These are phyloP conservation scores for Calocybe cyanea DNA, from an alignment of 768 basidiomycete genomes.

Conservation along the genomic window DNA sequence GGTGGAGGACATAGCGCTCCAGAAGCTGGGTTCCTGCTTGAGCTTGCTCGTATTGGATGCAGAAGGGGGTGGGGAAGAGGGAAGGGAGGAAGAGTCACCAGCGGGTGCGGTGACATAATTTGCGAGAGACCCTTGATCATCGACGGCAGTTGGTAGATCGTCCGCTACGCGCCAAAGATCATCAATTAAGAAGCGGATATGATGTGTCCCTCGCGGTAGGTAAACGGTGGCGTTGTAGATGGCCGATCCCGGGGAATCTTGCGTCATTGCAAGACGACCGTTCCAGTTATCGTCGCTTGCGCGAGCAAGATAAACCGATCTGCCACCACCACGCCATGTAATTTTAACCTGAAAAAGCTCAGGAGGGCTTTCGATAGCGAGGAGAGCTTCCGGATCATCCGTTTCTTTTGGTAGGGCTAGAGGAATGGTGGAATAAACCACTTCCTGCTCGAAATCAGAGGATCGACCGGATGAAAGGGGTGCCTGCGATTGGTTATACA, in stretches of 20 bases:
- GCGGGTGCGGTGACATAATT: slow-evolving; percentile 82
- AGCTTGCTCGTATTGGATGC: slow-evolving; percentile 25
- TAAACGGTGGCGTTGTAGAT: slow-evolving; percentile 34
- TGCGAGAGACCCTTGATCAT: slow-evolving; percentile 90
- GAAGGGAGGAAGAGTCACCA: slow-evolving; percentile 23
- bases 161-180: slow-evolving; percentile 78
- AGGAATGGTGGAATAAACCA: slow-evolving; percentile 62
- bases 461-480: slow-evolving; percentile 11
- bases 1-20: slow-evolving; percentile 32
- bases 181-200: slow-evolving; percentile 94
- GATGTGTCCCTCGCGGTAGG: slow-evolving; percentile 87
- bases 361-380: slow-evolving; percentile 3
- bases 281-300: slow-evolving; percentile 78
- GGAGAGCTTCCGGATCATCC: slow-evolving; percentile 20
- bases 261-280: slow-evolving; percentile 60
- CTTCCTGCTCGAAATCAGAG: slow-evolving; percentile 48
- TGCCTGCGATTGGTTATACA: slow-evolving; percentile 32
- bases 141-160: slow-evolving; percentile 79
- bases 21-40: slow-evolving; percentile 36
- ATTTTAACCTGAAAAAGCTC: slow-evolving; percentile 48
- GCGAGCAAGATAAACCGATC: slow-evolving; percentile 60
- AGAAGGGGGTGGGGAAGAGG: slow-evolving; percentile 22
- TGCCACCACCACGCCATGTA: slow-evolving; percentile 63
- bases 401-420: slow-evolving; percentile 40
- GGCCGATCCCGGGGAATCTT: slow-evolving; percentile 40